These are phyloP conservation scores for Brassica nigra DNA, from an alignment of 345 rosid species.

Conservation along the genomic window DNA sequence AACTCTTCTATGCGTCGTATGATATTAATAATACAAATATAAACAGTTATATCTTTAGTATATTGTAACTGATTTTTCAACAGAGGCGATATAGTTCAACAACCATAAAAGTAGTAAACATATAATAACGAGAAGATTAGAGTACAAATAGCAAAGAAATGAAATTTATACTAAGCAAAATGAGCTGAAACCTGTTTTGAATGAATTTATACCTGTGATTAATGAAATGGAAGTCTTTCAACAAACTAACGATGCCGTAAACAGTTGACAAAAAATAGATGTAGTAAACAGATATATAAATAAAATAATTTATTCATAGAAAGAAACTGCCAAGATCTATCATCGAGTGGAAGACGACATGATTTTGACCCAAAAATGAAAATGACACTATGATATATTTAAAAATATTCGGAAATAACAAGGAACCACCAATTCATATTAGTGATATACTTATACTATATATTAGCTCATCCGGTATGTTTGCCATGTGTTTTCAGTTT, in stretches of 20 bases:
- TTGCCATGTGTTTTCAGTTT: conserved; percentile 28
- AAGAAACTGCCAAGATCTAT: conserved; percentile 27
- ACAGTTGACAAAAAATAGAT: no score
- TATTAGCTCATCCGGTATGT: conserved; percentile 10
- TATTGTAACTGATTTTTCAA: background rate
- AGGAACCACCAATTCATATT: conserved; percentile 29
- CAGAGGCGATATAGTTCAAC: conserved; percentile 4
- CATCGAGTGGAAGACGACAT: conserved; percentile 36
- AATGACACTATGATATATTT: conserved; percentile 26
- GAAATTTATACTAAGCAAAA: background rate
- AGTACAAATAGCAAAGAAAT: background rate
- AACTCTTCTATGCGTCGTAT: background rate
- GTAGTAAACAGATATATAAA: background rate
- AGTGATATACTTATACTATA: background rate
- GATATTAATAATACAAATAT: background rate
- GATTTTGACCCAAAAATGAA: conserved; percentile 37
- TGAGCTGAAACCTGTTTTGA: background rate
- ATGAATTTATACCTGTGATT: background rate
- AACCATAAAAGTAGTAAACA: background rate
- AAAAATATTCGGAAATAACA: conserved; percentile 22
- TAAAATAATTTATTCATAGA: background rate
- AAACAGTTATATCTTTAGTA: background rate
- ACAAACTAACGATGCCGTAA: background rate
- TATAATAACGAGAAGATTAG: background rate
- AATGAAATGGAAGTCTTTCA: background rate